These are phyloP conservation scores for Ceratobasidium sp. DNA, from an alignment of 1,284 basidiomycete species.

Conservation along the genomic window DNA sequence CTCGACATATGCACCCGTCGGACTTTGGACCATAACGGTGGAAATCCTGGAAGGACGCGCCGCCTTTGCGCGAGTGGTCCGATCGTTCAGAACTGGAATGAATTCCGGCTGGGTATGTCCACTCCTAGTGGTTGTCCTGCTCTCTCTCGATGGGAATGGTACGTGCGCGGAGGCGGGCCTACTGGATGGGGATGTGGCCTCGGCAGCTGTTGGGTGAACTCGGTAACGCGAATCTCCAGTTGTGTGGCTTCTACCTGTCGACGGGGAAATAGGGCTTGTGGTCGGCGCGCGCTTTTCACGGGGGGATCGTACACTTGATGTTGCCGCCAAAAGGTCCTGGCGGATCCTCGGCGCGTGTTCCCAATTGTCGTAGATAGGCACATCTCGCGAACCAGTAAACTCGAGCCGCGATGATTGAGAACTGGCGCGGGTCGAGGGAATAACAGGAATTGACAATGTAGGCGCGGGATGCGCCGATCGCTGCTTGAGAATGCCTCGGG, in stretches of 20 bases:
- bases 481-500: conserved; percentile 40
- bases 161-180: not conserved
- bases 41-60: conserved; percentile 28
- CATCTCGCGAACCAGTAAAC: conserved; percentile 27
- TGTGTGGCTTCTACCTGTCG: not conserved
- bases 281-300: conserved; percentile 15
- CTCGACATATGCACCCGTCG: conserved; percentile 7
- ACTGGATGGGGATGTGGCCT: not conserved
- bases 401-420: conserved; percentile 20
- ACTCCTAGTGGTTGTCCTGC: not conserved
- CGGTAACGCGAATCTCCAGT: conserved; percentile 15
- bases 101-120: not conserved
- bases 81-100: conserved; percentile 18
- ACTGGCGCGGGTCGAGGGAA: not conserved
- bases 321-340: conserved; percentile 13
- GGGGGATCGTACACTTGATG: conserved; percentile 24
- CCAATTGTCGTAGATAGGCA: conserved; percentile 43
- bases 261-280: conserved; percentile 7
- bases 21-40: conserved; percentile 1
- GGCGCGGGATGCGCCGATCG: not conserved
- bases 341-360: conserved; percentile 21
- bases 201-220: not conserved
- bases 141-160: conserved; percentile 8
- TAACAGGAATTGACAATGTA: not conserved
- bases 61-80: conserved; percentile 3